Percentiles rank a stretch among this genome's conserved stretches.
Evolutionary conservation across 1,284 basidiomycete species (phyloP).

Genomic region (Pyrrhoderma lamaoense): DNA sequence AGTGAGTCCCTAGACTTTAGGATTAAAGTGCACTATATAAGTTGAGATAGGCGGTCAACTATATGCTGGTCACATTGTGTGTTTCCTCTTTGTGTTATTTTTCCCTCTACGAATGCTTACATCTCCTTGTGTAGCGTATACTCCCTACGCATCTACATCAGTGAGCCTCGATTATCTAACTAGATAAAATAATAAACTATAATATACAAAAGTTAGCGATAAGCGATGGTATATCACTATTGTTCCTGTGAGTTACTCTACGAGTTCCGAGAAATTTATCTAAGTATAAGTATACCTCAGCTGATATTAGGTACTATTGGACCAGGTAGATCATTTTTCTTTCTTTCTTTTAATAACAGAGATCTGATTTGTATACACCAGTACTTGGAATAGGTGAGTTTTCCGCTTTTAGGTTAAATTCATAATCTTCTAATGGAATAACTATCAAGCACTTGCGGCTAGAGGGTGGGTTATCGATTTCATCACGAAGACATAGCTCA

Average conservation of each 20-base stretch:
- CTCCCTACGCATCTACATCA: not conserved
- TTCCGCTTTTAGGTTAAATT: too few relatives aligned
- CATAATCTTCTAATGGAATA: too few relatives aligned
- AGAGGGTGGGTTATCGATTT: too few relatives aligned
- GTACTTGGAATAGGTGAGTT: too few relatives aligned
- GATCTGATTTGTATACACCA: not conserved
- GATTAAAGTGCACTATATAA: not conserved
- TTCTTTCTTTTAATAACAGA: too few relatives aligned
- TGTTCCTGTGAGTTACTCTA: not conserved
- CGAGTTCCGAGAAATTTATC: not conserved
- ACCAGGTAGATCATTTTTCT: not conserved
- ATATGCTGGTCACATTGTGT: constrained; percentile 1
- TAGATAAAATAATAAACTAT: not conserved
- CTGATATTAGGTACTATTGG: not conserved
- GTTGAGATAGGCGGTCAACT: not conserved
- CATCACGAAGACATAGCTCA: not conserved
- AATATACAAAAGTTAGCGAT: not conserved
- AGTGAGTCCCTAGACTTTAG: not conserved
- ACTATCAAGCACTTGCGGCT: too few relatives aligned
- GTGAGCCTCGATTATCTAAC: not conserved
- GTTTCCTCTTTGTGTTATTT: not conserved
- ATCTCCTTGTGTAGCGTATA: not conserved
- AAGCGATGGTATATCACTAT: not conserved
- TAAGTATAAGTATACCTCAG: not conserved
- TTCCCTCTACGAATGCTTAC: too few relatives aligned